Conservation (phyloP, 805 yeast genomes). For the Ogataea salicorniae region DNA sequence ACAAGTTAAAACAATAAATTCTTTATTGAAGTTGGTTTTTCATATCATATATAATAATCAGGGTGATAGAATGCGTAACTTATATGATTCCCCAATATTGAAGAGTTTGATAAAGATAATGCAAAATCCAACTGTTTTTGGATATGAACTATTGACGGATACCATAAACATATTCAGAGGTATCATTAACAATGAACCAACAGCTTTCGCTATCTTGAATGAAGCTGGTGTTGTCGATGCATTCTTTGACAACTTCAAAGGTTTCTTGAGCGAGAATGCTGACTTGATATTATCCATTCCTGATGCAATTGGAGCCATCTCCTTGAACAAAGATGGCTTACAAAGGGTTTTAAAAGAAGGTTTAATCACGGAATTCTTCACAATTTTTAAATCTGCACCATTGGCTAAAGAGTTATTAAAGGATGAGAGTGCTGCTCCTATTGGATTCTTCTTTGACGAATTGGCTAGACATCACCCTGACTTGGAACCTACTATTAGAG, state of each 20-base stretch:
- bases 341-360: constrained; percentile 41
- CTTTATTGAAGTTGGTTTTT: constrained; percentile 57
- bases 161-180: constrained; percentile 60
- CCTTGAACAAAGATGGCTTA: constrained; percentile 71
- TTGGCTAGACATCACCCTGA: constrained; percentile 78
- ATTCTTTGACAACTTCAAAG: constrained; percentile 52
- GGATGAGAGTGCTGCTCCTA: constrained; percentile 46
- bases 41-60: constrained; percentile 65
- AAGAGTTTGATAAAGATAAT: constrained; percentile 55
- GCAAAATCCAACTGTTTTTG: constrained; percentile 54
- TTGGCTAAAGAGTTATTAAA: constrained; percentile 50
- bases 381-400: constrained; percentile 41
- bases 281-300: constrained; percentile 60
- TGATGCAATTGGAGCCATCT: constrained; percentile 76
- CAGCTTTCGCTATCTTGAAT: constrained; percentile 72
- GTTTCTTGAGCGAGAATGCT: constrained; percentile 50
- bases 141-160: constrained; percentile 55
- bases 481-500: constrained; percentile 53
- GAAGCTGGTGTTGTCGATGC: constrained; percentile 72
- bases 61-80: constrained; percentile 78
- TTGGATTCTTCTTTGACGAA: constrained; percentile 74
- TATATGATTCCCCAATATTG: constrained; percentile 81
- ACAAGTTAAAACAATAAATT: constrained; percentile 55
- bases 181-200: constrained; percentile 86
- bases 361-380: constrained; percentile 41